Evolutionary conservation across 768 basidiomycete species (phyloP).

Genomic region (Galerina sulciceps): DNA sequence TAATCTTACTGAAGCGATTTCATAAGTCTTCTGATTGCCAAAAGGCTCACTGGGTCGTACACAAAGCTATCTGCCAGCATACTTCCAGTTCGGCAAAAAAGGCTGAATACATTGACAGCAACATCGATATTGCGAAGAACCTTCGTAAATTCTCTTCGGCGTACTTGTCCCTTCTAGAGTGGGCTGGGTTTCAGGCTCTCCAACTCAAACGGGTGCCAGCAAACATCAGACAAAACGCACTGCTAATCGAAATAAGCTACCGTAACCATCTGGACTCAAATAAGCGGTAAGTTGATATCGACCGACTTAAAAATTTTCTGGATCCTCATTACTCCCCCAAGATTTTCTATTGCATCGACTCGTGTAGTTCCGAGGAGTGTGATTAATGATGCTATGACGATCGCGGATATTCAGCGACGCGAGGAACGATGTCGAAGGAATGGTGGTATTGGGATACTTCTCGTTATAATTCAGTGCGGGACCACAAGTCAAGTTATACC

Average conservation of each 20-base stretch:
- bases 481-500: conserved; percentile 83
- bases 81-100: conserved; percentile 68
- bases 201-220: conserved; percentile 79
- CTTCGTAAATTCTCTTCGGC: conserved; percentile 83
- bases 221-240: conserved; percentile 77
- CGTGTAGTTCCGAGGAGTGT: conserved; percentile 74
- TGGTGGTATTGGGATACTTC: conserved; percentile 77
- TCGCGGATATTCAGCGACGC: conserved; percentile 76
- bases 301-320: conserved; percentile 18
- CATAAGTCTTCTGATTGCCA: conserved; percentile 78
- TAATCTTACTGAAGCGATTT: conserved; percentile 19
- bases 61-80: conserved; percentile 82
- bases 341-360: conserved; percentile 70
- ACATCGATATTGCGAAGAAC: conserved; percentile 67
- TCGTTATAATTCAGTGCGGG: conserved; percentile 79
- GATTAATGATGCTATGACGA: conserved; percentile 76
- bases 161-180: conserved; percentile 69
- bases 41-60: conserved; percentile 75
- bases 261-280: conserved; percentile 60
- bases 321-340: conserved; percentile 35
- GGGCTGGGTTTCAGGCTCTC: conserved; percentile 87
- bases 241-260: conserved; percentile 71
- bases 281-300: conserved; percentile 57
- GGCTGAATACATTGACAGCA: conserved; percentile 59
- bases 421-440: conserved; percentile 77